These are phyloP conservation scores for Fusarium tanahbumbuense DNA, from an alignment of 2,329 filamentous ascomycete species.

Conservation along the genomic window DNA sequence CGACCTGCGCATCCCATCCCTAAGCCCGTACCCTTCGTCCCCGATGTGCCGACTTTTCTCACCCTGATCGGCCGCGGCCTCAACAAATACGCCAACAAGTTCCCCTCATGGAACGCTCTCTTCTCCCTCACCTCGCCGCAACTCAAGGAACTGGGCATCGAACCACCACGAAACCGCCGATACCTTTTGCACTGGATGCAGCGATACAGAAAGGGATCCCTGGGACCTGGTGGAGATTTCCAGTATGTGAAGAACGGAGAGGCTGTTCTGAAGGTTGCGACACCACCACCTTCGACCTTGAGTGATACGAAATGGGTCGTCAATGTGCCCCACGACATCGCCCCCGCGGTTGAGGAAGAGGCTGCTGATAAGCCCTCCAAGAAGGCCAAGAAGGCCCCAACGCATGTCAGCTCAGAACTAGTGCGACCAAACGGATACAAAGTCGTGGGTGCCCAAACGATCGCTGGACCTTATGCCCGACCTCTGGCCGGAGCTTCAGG, in stretches of 20 bases:
- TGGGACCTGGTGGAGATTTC: slow-evolving; percentile 86
- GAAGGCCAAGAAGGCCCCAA: neutral
- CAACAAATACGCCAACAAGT: slow-evolving; percentile 83
- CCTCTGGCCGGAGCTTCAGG: slow-evolving; percentile 73
- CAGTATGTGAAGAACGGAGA: slow-evolving; percentile 71
- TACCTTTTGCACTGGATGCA: slow-evolving; percentile 92
- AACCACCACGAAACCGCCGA: slow-evolving; percentile 82
- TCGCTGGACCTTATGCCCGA: slow-evolving; percentile 80
- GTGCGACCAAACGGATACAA: slow-evolving; percentile 63
- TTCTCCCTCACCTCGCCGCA: slow-evolving; percentile 84
- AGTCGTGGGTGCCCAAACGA: slow-evolving; percentile 74
- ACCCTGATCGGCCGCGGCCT: slow-evolving; percentile 90
- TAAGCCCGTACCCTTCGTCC: slow-evolving; percentile 83
- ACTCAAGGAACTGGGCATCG: slow-evolving; percentile 85
- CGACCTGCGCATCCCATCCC: slow-evolving; percentile 63
- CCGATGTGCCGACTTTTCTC: slow-evolving; percentile 86
- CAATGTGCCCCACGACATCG: slow-evolving; percentile 62
- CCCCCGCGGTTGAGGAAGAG: slow-evolving; percentile 46
- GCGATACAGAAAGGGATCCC: slow-evolving; percentile 80
- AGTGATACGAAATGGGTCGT: slow-evolving; percentile 64
- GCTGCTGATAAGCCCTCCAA: neutral
- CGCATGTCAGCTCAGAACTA: slow-evolving; percentile 22
- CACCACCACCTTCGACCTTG: slow-evolving; percentile 51
- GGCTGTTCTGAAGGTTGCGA: slow-evolving; percentile 64
- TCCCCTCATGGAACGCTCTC: slow-evolving; percentile 89